These are phyloP conservation scores for Ustilago cynodontis DNA, from an alignment of 1,284 basidiomycete genomes.

Conservation along the genomic window DNA sequence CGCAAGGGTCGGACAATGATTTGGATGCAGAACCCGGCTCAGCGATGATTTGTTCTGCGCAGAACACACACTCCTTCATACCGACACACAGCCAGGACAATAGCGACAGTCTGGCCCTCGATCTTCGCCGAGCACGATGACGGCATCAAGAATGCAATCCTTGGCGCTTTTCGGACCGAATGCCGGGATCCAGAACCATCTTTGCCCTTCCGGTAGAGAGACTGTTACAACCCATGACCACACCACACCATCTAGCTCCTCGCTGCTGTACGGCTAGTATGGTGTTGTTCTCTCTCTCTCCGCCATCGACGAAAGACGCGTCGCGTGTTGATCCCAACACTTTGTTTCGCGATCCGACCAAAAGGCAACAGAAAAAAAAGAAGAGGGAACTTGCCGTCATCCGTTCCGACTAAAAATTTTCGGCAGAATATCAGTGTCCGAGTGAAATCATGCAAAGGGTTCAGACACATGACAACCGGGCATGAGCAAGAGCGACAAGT, in stretches of 20 bases:
- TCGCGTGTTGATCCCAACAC: neutral
- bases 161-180: neutral
- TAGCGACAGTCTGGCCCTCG: neutral
- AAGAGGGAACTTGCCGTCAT: neutral
- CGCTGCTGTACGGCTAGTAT: neutral
- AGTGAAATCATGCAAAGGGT: conserved; percentile 2
- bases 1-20: neutral
- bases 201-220: neutral
- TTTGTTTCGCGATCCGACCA: neutral
- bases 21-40: conserved; percentile 1
- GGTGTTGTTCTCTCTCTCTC: neutral
- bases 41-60: conserved; percentile 4
- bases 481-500: neutral
- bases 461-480: conserved; percentile 7
- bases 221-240: neutral
- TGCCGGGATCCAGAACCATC: neutral
- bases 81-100: neutral
- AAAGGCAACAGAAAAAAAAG: neutral
- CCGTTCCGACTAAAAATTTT: neutral
- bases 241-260: neutral
- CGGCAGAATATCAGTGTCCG: neutral
- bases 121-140: neutral
- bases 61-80: neutral
- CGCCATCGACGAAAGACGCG: neutral
- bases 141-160: neutral